phyloP scores from a whole-genome alignment of 495 filamentous ascomycete genomes.

The Lasiosphaeriaceae sp. region DNA sequence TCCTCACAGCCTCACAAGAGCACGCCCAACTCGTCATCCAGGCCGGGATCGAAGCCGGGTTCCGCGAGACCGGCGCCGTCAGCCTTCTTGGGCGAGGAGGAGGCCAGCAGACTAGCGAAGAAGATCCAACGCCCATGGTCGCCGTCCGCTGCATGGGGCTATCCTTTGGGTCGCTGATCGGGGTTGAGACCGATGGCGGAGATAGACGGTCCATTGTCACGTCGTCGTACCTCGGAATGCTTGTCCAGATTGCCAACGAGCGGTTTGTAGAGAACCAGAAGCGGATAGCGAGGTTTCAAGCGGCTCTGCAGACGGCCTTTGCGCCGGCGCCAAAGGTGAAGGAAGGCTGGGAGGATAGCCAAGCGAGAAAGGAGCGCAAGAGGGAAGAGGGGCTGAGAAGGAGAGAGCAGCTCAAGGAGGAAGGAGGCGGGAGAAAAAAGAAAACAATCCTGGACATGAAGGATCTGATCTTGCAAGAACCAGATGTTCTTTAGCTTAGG shows the following conservation, averaged over 20 bases:
- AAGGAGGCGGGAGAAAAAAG: slow-evolving; percentile 8
- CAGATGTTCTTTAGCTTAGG: slow-evolving; percentile 6
- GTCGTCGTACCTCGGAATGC: slow-evolving; percentile 55
- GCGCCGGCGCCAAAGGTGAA: slow-evolving; percentile 12
- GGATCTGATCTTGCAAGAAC: slow-evolving; percentile 13
- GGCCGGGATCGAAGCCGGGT: slow-evolving; percentile 74
- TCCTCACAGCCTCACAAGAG: slow-evolving; percentile 67
- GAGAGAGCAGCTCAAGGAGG: slow-evolving; percentile 34
- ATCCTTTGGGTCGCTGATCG: slow-evolving; percentile 73
- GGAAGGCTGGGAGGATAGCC: slow-evolving; percentile 53
- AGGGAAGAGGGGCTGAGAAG: slow-evolving; percentile 56
- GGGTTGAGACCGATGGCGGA: slow-evolving; percentile 42
- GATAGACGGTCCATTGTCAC: slow-evolving; percentile 42
- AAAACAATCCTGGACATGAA: slow-evolving; percentile 14
- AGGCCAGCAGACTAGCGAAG: not conserved
- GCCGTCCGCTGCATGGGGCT: slow-evolving; percentile 79
- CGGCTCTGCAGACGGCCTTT: slow-evolving; percentile 34
- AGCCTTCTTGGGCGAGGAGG: slow-evolving; percentile 22
- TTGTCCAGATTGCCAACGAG: slow-evolving; percentile 69
- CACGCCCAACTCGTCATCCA: slow-evolving; percentile 69
- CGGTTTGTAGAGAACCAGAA: slow-evolving; percentile 71
- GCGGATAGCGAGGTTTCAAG: slow-evolving; percentile 60
- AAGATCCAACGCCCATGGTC: slow-evolving; percentile 61
- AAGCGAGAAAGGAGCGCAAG: slow-evolving; percentile 55
- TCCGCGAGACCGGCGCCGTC: slow-evolving; percentile 80